A percentile compares a stretch with the other conserved stretches of the same genome.
Conservation (phyloP, 257 asterid species). For the Nicotiana otophora region DNA sequence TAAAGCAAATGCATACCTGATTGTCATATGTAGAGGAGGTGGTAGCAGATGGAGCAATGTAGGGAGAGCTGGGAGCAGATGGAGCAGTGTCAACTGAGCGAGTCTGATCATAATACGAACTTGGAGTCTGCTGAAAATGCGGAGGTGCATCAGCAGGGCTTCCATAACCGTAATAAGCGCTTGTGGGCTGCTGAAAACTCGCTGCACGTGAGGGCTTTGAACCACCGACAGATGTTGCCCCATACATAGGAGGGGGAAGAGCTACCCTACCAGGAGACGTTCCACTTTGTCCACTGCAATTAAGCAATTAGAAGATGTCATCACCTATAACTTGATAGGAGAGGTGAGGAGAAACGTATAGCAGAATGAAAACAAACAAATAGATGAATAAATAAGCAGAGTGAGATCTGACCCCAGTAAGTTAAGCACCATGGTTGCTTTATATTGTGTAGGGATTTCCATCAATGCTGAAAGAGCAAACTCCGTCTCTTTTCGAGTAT, state of each 20-base stretch:
- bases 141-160: not conserved
- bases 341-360: not conserved
- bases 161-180: slow-evolving; percentile 26
- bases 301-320: not conserved
- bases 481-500: slow-evolving; percentile 78
- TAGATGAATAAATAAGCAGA: not conserved
- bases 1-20: slow-evolving; percentile 40
- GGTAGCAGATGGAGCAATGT: slow-evolving; percentile 14
- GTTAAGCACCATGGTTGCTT: slow-evolving; percentile 90
- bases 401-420: slow-evolving; percentile 49
- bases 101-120: slow-evolving; percentile 25
- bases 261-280: slow-evolving; percentile 51
- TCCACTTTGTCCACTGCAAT: slow-evolving; percentile 48
- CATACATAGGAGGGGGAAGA: slow-evolving; percentile 77
- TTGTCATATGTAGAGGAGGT: slow-evolving; percentile 49
- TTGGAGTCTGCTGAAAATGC: slow-evolving; percentile 22
- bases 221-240: slow-evolving; percentile 15
- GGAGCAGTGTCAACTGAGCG: slow-evolving; percentile 28
- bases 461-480: slow-evolving; percentile 91
- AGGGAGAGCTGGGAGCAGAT: slow-evolving; percentile 21
- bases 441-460: slow-evolving; percentile 93
- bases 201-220: slow-evolving; percentile 9
- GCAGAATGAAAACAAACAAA: not conserved
- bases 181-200: slow-evolving; percentile 42
- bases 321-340: not conserved